These are phyloP conservation scores for Glebionis coronaria DNA, from an alignment of 129 eudicot genomes.

Conservation along the genomic window DNA sequence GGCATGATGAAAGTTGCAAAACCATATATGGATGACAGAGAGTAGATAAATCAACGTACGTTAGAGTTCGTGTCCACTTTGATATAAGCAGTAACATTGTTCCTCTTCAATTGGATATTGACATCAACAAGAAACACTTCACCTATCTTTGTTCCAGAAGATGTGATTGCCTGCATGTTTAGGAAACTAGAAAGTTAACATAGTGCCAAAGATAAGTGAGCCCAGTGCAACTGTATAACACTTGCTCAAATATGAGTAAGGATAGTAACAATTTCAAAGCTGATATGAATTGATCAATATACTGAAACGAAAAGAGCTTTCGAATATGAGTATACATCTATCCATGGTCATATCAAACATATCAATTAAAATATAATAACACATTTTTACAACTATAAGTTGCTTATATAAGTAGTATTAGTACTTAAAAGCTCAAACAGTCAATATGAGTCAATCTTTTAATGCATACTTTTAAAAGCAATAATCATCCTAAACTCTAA, in stretches of 20 bases:
- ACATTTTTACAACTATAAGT: not conserved
- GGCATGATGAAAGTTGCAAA: not conserved
- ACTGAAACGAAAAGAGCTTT: too few species aligned
- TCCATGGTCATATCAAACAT: too few species aligned
- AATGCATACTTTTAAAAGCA: constrained; percentile 5
- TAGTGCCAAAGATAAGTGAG: not conserved
- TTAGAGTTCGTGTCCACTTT: constrained; percentile 68
- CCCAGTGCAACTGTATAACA: not conserved
- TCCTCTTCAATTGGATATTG: constrained; percentile 51
- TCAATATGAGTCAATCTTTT: not conserved
- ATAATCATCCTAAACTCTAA: constrained; percentile 11
- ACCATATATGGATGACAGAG: not conserved
- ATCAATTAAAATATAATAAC: not conserved
- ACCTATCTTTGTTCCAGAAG: constrained; percentile 63
- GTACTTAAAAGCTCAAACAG: not conserved
- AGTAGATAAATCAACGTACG: constrained; percentile 23
- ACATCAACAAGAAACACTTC: constrained; percentile 63
- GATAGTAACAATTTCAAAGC: too few species aligned
- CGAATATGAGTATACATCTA: too few species aligned
- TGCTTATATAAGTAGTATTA: constrained; percentile 9
- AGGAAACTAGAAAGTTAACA: not conserved
- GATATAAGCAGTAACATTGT: constrained; percentile 57
- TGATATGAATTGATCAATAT: too few species aligned
- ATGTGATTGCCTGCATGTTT: constrained; percentile 46
- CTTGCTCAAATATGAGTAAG: not conserved